Evolutionary conservation across 345 rosid genomes (phyloP).

Genomic region (Eucalyptus cloeziana): DNA sequence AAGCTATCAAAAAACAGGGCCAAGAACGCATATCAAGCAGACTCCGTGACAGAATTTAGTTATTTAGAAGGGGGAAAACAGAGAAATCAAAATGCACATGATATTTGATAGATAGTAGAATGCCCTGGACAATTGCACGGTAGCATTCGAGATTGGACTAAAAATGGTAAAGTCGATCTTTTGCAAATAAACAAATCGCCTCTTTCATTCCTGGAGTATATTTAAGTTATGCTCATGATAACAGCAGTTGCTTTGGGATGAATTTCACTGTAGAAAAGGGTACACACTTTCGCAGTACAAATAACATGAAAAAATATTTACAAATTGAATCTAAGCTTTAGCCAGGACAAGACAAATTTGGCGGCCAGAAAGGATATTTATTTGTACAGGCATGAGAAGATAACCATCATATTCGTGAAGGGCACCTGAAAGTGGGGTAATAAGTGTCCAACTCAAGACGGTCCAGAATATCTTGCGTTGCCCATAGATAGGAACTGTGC

Average conservation of each 20-base stretch:
- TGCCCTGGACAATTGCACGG: neutral
- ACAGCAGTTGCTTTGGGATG: neutral
- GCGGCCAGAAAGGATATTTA: neutral
- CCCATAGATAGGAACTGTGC: conserved; percentile 88
- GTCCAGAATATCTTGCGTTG: conserved; percentile 56
- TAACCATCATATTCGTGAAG: neutral
- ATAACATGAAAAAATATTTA: neutral
- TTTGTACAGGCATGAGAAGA: neutral
- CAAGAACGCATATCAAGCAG: neutral
- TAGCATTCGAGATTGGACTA: neutral
- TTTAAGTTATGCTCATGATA: neutral
- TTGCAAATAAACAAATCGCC: neutral
- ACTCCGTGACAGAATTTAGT: neutral
- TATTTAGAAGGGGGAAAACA: neutral
- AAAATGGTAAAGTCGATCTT: neutral
- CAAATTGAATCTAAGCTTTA: neutral
- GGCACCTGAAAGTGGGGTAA: conserved; percentile 54
- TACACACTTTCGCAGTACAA: neutral
- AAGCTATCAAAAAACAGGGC: neutral
- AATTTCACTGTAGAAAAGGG: neutral
- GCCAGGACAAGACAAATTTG: neutral
- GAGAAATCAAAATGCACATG: neutral
- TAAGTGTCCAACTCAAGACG: conserved; percentile 77
- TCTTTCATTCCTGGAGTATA: neutral
- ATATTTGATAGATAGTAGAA: neutral